Base-by-base conservation (phyloP, 1,284 basidiomycete genomes). In the Golubevia sp. region DNA sequence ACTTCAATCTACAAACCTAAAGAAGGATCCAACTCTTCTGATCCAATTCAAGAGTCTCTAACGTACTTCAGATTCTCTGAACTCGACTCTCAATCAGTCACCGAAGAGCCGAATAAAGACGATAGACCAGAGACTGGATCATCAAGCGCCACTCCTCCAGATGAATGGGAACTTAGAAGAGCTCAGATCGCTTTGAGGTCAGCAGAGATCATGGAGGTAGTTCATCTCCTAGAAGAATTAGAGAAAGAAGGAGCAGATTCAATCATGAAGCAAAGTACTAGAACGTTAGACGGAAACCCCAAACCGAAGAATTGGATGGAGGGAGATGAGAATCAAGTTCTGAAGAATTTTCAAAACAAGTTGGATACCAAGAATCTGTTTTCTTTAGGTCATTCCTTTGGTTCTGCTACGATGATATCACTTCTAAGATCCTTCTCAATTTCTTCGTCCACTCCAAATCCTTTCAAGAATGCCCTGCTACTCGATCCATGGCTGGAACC, bases 321-420 rank as follows among this genome's bases (percentile, higher is more conserved):
- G 26, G 58, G 59, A 13, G 62, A 71, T 3, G 62, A 62, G n/a
- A 56, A 49, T 13, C 56, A 65, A 13, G 13, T 23, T 26, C 54
- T 54, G 3, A 48, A 63, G 2, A 56, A 21, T 1, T 77, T 72
- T 49, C 52, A 56, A n/a, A 63, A 63, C n/a, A 66, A 64, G 25
- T 58, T 77, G 6, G 59, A 65, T n/a, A 49, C 71, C 26, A 58
- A 63, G 11, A 58, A 66, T 6, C 58, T 66, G 1, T 77, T 67
- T 68, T 49, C 70, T 13, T 61, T 73, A 23, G 76, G 76, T 23
- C 76, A 78, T 67, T 68, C 66, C 56, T 78, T 73, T 38, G 76
- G 76, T 23, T 74, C 68, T 11, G 62, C 68, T 6, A 15, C n/a
- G 26, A 20, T 20, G 54, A 6, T 55, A 5, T 20, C 18, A 49